Conservation (phyloP, 2,329 filamentous ascomycete species). For the Ophiostoma sp. region DNA sequence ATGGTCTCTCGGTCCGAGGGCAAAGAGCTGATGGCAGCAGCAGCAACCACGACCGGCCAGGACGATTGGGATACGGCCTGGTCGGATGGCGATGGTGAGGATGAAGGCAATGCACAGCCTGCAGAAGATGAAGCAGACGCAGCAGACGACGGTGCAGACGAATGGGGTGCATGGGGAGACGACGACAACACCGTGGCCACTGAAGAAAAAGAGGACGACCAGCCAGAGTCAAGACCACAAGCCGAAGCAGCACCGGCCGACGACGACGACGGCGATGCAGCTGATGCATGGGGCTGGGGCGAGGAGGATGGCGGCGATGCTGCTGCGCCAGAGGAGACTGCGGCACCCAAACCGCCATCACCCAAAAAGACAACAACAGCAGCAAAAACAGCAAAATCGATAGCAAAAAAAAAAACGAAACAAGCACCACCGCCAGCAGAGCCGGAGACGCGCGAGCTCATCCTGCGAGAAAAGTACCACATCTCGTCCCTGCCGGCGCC, state of each 20-base stretch:
- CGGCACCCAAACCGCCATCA: background rate
- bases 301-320: slow-evolving; percentile 50
- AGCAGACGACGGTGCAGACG: slow-evolving; percentile 39
- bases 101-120: slow-evolving; percentile 25
- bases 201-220: slow-evolving; percentile 35
- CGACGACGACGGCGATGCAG: slow-evolving; percentile 36
- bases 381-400: slow-evolving; percentile 4
- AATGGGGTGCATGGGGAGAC: slow-evolving; percentile 34
- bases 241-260: slow-evolving; percentile 13
- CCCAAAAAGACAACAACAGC: slow-evolving; percentile 4
- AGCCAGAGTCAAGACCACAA: slow-evolving; percentile 23
- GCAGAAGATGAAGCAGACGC: slow-evolving; percentile 27
- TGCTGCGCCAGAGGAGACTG: background rate
- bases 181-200: slow-evolving; percentile 34
- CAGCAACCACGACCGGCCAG: slow-evolving; percentile 39
- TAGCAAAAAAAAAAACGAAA: slow-evolving; percentile 8
- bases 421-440: background rate
- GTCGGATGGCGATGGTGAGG: slow-evolving; percentile 59
- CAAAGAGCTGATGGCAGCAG: slow-evolving; percentile 51
- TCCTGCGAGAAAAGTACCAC: slow-evolving; percentile 77
- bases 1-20: slow-evolving; percentile 64
- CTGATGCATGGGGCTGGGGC: slow-evolving; percentile 82
- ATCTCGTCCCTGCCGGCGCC: slow-evolving; percentile 82
- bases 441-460: slow-evolving; percentile 56
- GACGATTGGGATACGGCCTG: slow-evolving; percentile 75